Conservation (phyloP, 495 filamentous ascomycete genomes). For the Neurospora sp. region DNA sequence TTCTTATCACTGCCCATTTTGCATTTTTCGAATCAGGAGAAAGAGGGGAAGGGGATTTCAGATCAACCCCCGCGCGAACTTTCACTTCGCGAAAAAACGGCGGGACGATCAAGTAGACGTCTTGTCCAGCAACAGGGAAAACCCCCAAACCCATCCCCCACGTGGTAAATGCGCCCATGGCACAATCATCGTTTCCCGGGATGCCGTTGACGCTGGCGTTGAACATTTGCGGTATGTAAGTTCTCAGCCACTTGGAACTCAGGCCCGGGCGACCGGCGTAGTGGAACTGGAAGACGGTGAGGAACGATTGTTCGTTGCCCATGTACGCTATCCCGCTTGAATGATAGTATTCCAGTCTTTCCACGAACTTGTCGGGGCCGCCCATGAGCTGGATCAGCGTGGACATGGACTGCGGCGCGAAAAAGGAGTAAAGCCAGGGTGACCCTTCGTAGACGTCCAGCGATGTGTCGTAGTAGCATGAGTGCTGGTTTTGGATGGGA, state of each 20-base stretch:
- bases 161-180: conserved; percentile 63
- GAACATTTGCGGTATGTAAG: conserved; percentile 58
- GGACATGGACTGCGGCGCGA: conserved; percentile 63
- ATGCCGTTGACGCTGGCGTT: conserved; percentile 52
- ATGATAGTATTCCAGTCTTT: conserved; percentile 49
- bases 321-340: conserved; percentile 50
- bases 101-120: conserved; percentile 60
- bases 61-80: no score
- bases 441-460: conserved; percentile 63
- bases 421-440: conserved; percentile 63
- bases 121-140: conserved; percentile 64
- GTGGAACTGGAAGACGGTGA: conserved; percentile 66
- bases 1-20: conserved; percentile 48
- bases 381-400: conserved; percentile 48
- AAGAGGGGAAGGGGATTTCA: no score
- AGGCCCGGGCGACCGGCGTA: conserved; percentile 58
- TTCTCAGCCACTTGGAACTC: conserved; percentile 49
- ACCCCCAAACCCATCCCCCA: conserved; percentile 58
- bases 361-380: conserved; percentile 45
- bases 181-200: conserved; percentile 67
- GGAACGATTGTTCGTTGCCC: conserved; percentile 63
- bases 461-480: conserved; percentile 45
- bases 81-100: conserved; percentile 56
- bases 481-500: conserved; percentile 31
- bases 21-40: no score